phyloP scores from a whole-genome alignment of 495 filamentous ascomycete genomes.

The Penicillium simplicissimum region DNA sequence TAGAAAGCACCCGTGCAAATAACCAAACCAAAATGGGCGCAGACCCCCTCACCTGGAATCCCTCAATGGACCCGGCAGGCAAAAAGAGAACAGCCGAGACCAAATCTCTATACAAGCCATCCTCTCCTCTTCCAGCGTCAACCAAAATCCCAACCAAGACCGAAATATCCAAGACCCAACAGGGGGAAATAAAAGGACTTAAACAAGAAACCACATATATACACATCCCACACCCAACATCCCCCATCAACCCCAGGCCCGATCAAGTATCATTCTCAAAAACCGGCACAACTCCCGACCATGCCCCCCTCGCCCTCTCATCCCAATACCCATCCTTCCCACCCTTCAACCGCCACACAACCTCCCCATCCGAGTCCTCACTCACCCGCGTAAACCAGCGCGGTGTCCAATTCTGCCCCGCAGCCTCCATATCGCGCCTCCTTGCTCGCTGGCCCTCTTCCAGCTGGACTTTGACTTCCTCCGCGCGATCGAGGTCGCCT shows the following conservation, averaged over 20 bases:
- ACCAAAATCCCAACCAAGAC: background rate
- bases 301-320: slow-evolving; percentile 66
- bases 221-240: background rate
- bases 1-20: too few species aligned
- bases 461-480: slow-evolving; percentile 76
- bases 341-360: slow-evolving; percentile 75
- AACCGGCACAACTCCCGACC: slow-evolving; percentile 70
- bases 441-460: slow-evolving; percentile 84
- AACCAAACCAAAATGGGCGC: background rate
- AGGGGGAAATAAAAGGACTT: background rate
- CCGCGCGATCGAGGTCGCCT: slow-evolving; percentile 79
- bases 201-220: background rate
- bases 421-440: slow-evolving; percentile 71
- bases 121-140: background rate
- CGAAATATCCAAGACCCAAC: background rate
- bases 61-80: background rate
- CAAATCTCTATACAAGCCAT: background rate
- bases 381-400: slow-evolving; percentile 77
- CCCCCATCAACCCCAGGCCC: background rate
- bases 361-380: slow-evolving; percentile 58
- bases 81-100: background rate
- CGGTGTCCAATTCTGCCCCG: slow-evolving; percentile 68
- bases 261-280: slow-evolving; percentile 55
- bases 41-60: background rate
- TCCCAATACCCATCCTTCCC: slow-evolving; percentile 94